Evolutionary conservation across 2,329 filamentous ascomycete species (phyloP).

Genomic region (Fusarium praegraminearum): DNA sequence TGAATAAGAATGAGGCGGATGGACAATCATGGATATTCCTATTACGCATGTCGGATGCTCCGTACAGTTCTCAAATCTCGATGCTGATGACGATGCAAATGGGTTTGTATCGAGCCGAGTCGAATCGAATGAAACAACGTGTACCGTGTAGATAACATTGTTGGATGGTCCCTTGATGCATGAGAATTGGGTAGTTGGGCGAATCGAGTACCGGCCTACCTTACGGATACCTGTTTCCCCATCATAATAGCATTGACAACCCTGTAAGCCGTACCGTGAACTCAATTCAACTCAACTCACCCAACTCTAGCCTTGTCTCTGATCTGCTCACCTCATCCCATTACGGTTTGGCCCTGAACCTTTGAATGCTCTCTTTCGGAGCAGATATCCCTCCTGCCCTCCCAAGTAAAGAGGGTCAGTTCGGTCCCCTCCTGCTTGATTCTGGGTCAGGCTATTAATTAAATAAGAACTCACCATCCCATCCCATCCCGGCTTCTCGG

Average conservation of each 20-base stretch:
- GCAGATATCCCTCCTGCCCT: slow-evolving; percentile 37
- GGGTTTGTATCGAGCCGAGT: background rate
- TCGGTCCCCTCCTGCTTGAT: slow-evolving; percentile 5
- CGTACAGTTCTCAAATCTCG: background rate
- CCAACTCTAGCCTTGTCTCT: slow-evolving; percentile 22
- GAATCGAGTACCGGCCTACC: background rate
- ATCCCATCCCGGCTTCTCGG: slow-evolving; percentile 29
- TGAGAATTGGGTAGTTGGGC: background rate
- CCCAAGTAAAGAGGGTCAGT: slow-evolving; percentile 29
- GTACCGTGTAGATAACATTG: background rate
- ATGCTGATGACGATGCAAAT: background rate
- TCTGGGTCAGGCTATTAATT: slow-evolving; percentile 27
- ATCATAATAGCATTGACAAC: slow-evolving; percentile 17
- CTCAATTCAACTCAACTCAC: background rate
- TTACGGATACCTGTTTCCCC: background rate
- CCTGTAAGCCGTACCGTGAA: slow-evolving; percentile 15
- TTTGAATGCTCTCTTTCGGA: slow-evolving; percentile 35
- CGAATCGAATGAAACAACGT: slow-evolving; percentile 1
- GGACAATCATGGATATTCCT: slow-evolving; percentile 2
- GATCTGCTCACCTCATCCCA: slow-evolving; percentile 25
- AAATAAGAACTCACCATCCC: slow-evolving; percentile 37
- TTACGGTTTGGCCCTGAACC: slow-evolving; percentile 23
- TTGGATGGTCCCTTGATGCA: slow-evolving; percentile 14
- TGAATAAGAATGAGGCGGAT: slow-evolving; percentile 2
- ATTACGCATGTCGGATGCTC: background rate